Evolutionary conservation across 306 rosid species (phyloP), one percentile per base, ranked within the genome.

Genomic region (Acmispon strigosus): DNA sequence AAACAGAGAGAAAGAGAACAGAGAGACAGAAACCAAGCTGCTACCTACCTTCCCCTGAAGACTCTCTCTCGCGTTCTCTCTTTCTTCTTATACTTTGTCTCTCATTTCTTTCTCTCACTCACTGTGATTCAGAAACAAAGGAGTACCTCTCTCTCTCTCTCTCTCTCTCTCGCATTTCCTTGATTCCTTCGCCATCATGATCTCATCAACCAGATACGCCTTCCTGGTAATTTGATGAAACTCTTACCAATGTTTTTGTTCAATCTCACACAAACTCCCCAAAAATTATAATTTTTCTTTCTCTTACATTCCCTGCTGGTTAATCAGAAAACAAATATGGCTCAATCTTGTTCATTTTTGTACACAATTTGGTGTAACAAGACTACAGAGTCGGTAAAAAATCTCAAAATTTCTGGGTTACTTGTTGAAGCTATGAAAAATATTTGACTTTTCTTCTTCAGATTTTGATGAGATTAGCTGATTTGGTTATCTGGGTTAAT

Each of bases 221-320:
- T 75, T 75, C 62, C 80, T 81, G 96, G 95, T 90, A 84, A 82
- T 13, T 18, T 51, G 19, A 51, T 60, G 19, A 51, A 51, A 50
- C 32, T 54, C 45, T 7, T 19, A n/a, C 0, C 1, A 3, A 49
- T 57, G 52, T 53, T 78, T 73, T 20, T 24, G 2, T 22, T 22
- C 27, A 22, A 22, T 3, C 27, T 22, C 27, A 22, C 27, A 1
- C 3, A 22, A 22, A 22, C 27, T 3, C 27, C 27, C 3, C 1
- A 22, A n/a, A n/a, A n/a, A n/a, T n/a, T n/a, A n/a, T n/a, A n/a
- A n/a, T 9, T 44, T 67, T 55, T 44, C 17, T 15, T 16, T 32
- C 9, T 81, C 34, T 81, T 37, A 29, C 17, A 6, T 17, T 15
- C 63, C 59, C 65, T 53, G 8, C 19, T 74, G 57, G 67, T 81